These are phyloP conservation scores for Huntiella abstrusa DNA, from an alignment of 2,329 filamentous ascomycete genomes.

Conservation along the genomic window DNA sequence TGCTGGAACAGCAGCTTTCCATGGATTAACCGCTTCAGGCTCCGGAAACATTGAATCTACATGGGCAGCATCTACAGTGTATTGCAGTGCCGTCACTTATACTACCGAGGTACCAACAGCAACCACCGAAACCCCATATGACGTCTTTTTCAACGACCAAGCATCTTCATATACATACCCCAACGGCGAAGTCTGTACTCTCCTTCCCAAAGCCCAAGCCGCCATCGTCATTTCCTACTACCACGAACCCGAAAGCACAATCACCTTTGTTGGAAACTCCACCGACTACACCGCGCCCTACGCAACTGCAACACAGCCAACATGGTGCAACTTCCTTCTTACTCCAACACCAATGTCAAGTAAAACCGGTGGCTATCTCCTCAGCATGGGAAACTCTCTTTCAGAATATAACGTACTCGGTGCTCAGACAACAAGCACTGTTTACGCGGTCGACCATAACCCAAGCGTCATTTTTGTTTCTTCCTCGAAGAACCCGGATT, in stretches of 20 bases:
- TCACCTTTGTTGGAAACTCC: conserved; percentile 28
- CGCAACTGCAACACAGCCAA: conserved; percentile 22
- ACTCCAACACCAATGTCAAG: conserved; percentile 4
- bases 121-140: conserved; percentile 1
- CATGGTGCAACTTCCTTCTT: conserved; percentile 19
- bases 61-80: conserved; percentile 3
- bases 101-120: neutral
- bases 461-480: conserved; percentile 27
- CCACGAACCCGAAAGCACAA: conserved; percentile 22
- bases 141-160: conserved; percentile 1
- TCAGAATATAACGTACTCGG: conserved; percentile 11
- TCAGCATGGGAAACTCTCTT: conserved; percentile 1
- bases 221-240: conserved; percentile 26
- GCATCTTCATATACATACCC: conserved; percentile 8
- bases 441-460: conserved; percentile 36
- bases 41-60: conserved; percentile 4
- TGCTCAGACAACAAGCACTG: conserved; percentile 21
- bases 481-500: conserved; percentile 21
- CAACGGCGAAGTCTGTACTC: conserved; percentile 17
- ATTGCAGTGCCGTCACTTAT: neutral
- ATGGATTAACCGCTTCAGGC: neutral
- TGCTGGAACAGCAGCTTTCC: neutral
- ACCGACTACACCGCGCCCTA: conserved; percentile 29
- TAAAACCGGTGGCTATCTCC: conserved; percentile 11
- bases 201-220: conserved; percentile 16